A percentile compares a stretch with the other conserved stretches of the same genome.
Evolutionary conservation across 805 yeast genomes (phyloP).

Genomic region (Candida sanyiensis): DNA sequence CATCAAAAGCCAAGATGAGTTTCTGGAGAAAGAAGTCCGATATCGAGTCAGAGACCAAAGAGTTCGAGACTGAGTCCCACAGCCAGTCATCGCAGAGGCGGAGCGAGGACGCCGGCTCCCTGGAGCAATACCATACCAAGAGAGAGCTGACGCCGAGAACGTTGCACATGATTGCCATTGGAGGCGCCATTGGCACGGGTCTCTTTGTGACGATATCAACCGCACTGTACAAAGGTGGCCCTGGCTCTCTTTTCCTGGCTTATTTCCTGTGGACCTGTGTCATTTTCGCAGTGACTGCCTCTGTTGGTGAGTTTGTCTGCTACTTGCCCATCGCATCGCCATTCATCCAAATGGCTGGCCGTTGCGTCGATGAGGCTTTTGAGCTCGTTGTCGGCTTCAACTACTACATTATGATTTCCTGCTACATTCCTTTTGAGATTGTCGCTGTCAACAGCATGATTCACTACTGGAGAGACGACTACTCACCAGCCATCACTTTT

Average conservation of each 20-base stretch:
- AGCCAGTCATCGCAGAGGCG: neutral
- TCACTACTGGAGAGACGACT: conserved; percentile 73
- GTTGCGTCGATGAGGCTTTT: conserved; percentile 67
- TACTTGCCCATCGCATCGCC: conserved; percentile 71
- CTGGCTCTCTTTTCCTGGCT: conserved; percentile 55
- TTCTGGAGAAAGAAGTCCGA: neutral
- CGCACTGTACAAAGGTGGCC: conserved; percentile 64
- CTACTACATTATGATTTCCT: conserved; percentile 63
- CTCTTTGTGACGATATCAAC: conserved; percentile 44
- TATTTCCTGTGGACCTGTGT: conserved; percentile 62
- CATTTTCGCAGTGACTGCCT: conserved; percentile 54
- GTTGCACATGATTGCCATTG: conserved; percentile 11
- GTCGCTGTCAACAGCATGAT: conserved; percentile 70
- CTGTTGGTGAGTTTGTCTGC: conserved; percentile 70
- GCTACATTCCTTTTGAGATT: conserved; percentile 74
- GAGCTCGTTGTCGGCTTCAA: conserved; percentile 72
- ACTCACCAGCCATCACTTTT: conserved; percentile 62
- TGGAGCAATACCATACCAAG: conserved; percentile 8
- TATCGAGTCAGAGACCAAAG: conserved; percentile 6
- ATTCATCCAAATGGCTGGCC: conserved; percentile 63
- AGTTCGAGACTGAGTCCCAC: conserved; percentile 6
- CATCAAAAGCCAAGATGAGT: neutral
- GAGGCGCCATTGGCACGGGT: conserved; percentile 52
- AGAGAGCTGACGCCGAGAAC: conserved; percentile 11
- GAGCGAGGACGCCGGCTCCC: conserved; percentile 11